Evolutionary conservation across 2,329 filamentous ascomycete genomes (phyloP), one percentile per base, ranked within the genome.

Genomic region (Camillea tinctor): DNA sequence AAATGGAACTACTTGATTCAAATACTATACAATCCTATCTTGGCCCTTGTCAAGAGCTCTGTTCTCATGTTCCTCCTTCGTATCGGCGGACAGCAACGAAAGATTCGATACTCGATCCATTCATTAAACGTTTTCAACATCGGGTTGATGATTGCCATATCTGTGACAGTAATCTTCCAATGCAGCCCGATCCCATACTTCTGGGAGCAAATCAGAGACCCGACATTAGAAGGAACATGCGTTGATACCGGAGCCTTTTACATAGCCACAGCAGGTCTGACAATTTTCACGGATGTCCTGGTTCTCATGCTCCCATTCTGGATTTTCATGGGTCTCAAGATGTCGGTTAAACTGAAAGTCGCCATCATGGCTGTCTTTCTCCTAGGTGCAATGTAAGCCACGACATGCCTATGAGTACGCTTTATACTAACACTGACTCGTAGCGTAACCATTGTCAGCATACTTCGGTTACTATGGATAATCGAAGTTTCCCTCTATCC

Each of bases 51-150:
- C 58, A 81, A 81, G 65, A 73, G 74, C 1, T 81, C 79, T 0
- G 71, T 80, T 19, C 72, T 81, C 3, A 62, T 81, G n/a, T 79
- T 80, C 60, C 71, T 80, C n/a, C 71, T 78, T 19, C 77, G 77
- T 1, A 72, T 81, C 1, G 73, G 75, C 54, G 67, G 75, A 19
- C 68, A 76, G 57, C 77, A 77, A 59, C 66, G 55, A 24, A 72
- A 62, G 21, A 69, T 78, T 1, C 68, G 71, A 26, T 64, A 69
- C 8, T 67, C 70, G 20, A 74, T 76, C 52, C 60, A 70, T 52
- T 67, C 55, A 20, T 59, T 77, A 55, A 69, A 76, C 66, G 59
- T 61, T n/a, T 60, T 77, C 60, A 80, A 79, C 51, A 52, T 65
- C 17, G 61, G 56, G 13, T 61, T 60, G 60, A 61, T 66, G 61